phyloP scores from a whole-genome alignment of 805 yeast species.

The Schwanniomyces sp. region DNA sequence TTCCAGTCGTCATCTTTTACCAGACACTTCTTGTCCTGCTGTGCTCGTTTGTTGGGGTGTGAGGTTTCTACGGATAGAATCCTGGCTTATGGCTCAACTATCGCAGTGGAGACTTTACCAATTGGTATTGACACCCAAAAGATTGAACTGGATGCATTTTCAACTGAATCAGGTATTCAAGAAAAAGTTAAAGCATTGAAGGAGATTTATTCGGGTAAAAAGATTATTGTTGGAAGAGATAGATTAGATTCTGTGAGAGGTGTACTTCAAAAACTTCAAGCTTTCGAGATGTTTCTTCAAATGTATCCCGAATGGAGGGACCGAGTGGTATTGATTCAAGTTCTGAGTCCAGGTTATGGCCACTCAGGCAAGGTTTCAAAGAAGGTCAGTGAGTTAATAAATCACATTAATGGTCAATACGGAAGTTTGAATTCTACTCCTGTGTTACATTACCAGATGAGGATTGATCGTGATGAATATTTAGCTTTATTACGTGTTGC shows the following conservation, averaged over 20 bases:
- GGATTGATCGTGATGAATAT: slow-evolving; percentile 85
- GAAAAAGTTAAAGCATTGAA: slow-evolving; percentile 65
- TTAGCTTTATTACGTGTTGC: slow-evolving; percentile 85
- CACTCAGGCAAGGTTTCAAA: slow-evolving; percentile 68
- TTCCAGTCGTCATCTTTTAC: slow-evolving; percentile 87
- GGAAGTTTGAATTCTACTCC: slow-evolving; percentile 85
- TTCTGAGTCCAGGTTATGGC: slow-evolving; percentile 73
- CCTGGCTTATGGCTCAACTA: slow-evolving; percentile 73
- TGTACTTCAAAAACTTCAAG: slow-evolving; percentile 88
- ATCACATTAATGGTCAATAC: slow-evolving; percentile 78
- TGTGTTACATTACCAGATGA: slow-evolving; percentile 88
- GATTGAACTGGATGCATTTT: slow-evolving; percentile 63
- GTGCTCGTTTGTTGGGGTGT: slow-evolving; percentile 83
- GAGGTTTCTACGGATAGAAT: slow-evolving; percentile 62
- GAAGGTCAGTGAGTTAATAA: slow-evolving; percentile 79
- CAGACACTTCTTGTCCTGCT: slow-evolving; percentile 87
- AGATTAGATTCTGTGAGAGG: slow-evolving; percentile 90
- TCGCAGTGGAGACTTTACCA: slow-evolving; percentile 75
- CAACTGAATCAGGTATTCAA: slow-evolving; percentile 43
- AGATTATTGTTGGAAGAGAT: slow-evolving; percentile 91
- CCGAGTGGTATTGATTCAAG: slow-evolving; percentile 86
- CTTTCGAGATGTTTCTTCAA: slow-evolving; percentile 82
- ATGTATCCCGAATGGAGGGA: slow-evolving; percentile 93
- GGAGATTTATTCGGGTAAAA: slow-evolving; percentile 60
- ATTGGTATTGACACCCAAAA: slow-evolving; percentile 82